phyloP scores from a whole-genome alignment of 164 flowering plant genomes.

The Magnolia changhungtana region DNA sequence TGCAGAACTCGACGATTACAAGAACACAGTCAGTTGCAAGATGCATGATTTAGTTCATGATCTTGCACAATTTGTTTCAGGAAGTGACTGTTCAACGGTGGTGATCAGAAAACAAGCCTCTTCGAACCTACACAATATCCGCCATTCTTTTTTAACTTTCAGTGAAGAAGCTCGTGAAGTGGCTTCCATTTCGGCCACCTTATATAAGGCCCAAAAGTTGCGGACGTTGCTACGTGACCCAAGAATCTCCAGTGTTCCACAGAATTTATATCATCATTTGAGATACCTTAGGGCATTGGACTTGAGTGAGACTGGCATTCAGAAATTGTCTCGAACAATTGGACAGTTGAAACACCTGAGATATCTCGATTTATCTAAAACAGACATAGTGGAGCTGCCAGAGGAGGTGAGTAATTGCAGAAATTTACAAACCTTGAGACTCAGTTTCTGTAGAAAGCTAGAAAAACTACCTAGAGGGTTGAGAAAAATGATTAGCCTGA shows the following conservation, averaged over 20 bases:
- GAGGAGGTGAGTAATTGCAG: slow-evolving; percentile 10
- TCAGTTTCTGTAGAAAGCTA: neutral
- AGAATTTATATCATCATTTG: neutral
- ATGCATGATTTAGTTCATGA: slow-evolving; percentile 13
- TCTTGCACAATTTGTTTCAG: neutral
- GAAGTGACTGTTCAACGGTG: neutral
- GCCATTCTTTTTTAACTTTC: neutral
- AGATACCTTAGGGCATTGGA: slow-evolving; percentile 1
- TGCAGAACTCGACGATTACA: neutral
- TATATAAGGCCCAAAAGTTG: neutral
- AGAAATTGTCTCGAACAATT: neutral
- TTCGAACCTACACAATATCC: neutral
- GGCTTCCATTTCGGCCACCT: neutral
- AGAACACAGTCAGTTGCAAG: neutral
- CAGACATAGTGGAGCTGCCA: slow-evolving; percentile 10
- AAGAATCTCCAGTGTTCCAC: neutral
- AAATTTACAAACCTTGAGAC: neutral
- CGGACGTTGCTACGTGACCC: neutral
- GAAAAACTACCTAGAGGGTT: neutral
- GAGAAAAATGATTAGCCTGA: neutral
- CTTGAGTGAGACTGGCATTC: neutral
- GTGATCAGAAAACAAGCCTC: neutral
- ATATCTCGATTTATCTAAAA: neutral
- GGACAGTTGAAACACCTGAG: slow-evolving; percentile 5
- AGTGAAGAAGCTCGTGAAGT: neutral